Percentiles rank a stretch among this genome's conserved stretches.
phyloP scores from a whole-genome alignment of 352 stramenopile genomes.

The Pythium pyrilobum region DNA sequence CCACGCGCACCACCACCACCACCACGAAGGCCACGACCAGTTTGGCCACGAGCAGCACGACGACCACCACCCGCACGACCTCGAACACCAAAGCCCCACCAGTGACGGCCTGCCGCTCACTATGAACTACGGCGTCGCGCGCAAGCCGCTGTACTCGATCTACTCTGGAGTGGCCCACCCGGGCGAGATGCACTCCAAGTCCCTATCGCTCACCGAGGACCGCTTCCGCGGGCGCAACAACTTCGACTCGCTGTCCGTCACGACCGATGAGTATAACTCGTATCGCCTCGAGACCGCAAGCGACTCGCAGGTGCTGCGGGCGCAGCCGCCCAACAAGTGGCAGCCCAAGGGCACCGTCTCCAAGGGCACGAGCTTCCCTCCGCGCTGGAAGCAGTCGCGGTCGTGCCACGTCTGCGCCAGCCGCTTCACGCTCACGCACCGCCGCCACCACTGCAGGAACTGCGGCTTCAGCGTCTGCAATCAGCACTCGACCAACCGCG shows the following conservation, averaged over 20 bases:
- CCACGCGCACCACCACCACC: neutral
- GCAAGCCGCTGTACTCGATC: slow-evolving; percentile 28
- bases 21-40: neutral
- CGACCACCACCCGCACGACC: slow-evolving; percentile 1
- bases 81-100: slow-evolving; percentile 3
- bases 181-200: slow-evolving; percentile 36
- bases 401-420: slow-evolving; percentile 64
- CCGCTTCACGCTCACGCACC: slow-evolving; percentile 60
- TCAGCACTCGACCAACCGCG: slow-evolving; percentile 73
- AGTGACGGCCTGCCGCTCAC: neutral
- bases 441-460: slow-evolving; percentile 80
- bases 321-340: slow-evolving; percentile 15
- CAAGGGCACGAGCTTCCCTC: slow-evolving; percentile 39
- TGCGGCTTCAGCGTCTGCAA: slow-evolving; percentile 73
- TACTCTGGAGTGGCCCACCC: slow-evolving; percentile 25
- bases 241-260: slow-evolving; percentile 57
- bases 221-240: slow-evolving; percentile 51
- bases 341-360: slow-evolving; percentile 5
- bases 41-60: neutral
- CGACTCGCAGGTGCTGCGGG: slow-evolving; percentile 23
- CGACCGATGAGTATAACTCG: slow-evolving; percentile 34
- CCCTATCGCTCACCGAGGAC: slow-evolving; percentile 48
- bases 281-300: slow-evolving; percentile 27
- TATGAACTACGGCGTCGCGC: slow-evolving; percentile 10
- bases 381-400: slow-evolving; percentile 70